These are phyloP conservation scores for Aspergillus carbonarius DNA, from an alignment of 2,329 filamentous ascomycete genomes.

Conservation along the genomic window DNA sequence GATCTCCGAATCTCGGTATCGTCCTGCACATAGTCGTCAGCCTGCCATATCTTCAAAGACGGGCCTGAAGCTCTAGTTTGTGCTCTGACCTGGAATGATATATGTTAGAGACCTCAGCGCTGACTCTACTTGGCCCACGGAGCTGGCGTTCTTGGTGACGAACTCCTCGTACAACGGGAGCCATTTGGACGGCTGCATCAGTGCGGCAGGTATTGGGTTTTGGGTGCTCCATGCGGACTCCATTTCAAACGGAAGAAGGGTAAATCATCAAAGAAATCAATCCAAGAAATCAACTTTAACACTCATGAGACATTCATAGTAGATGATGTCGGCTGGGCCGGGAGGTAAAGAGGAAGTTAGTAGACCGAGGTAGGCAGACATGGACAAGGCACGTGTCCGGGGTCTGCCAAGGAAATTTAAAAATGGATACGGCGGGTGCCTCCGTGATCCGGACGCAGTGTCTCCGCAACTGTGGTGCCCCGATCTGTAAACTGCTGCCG, in stretches of 20 bases:
- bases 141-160: constrained; percentile 89
- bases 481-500: too few species aligned
- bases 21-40: constrained; percentile 28
- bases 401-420: constrained; percentile 27
- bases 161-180: constrained; percentile 61
- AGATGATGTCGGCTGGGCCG: not conserved
- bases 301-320: not conserved
- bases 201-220: constrained; percentile 28
- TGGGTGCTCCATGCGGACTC: constrained; percentile 30
- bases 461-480: too few species aligned
- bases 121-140: constrained; percentile 93
- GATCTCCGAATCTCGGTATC: constrained; percentile 75
- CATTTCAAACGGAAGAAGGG: constrained; percentile 23
- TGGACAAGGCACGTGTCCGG: constrained; percentile 26
- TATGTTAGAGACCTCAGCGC: constrained; percentile 90
- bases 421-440: not conserved
- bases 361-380: not conserved
- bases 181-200: constrained; percentile 42
- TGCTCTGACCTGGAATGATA: constrained; percentile 71
- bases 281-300: not conserved
- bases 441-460: not conserved
- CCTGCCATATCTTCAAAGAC: constrained; percentile 2
- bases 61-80: not conserved
- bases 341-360: not conserved
- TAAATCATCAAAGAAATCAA: not conserved